Evolutionary conservation across 305 asterid species (phyloP), one percentile per base, ranked within the genome.

Genomic region (Caryopteris hybrid): DNA sequence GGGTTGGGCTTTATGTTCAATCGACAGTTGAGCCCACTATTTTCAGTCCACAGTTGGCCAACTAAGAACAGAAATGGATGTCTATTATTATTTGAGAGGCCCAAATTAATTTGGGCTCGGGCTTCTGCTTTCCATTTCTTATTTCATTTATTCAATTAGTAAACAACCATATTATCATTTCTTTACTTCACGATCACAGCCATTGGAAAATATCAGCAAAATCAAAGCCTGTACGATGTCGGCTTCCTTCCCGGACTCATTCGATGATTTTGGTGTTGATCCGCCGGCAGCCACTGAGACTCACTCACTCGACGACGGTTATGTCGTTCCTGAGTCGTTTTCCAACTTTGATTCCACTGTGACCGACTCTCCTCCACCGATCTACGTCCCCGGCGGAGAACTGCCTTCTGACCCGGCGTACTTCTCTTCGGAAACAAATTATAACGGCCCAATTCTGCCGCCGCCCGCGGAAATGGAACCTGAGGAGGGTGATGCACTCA

Each of bases 401-500:
- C 70, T 74, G 59, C 48, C 54, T 42, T 76, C 89, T 34, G 87
- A 84, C 75, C 79, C 81, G 43, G 67, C 62, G 25, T 72, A 42
- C 55, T 79, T 84, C 60, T 79, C 82, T 11, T 52, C 80, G 16
- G 92, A 66, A 60, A 46, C 59, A 7, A 62, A 23, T 70, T 48
- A 50, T 0, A 59, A 76, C 62, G 85, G 82, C 4, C 82, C 91
- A 27, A 75, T 83, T 72, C 76, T 84, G 20, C 87, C 88, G 33
- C 83, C 85, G 18, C 84, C 82, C 48, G 25, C 77, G 6, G 87
- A 78, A 51, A 83, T 84, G 88, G 83, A 56, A 36, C 72, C 74
- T 3, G 89, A 82, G 66, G 95, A 82, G 72, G 82, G 95, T 4
- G 69, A 58, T 68, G 89, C 91, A 53, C 86, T 89, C 75, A 84